Evolutionary conservation across 2,329 filamentous ascomycete genomes (phyloP), one percentile per base, ranked within the genome.

Genomic region (Curvularia sp.): DNA sequence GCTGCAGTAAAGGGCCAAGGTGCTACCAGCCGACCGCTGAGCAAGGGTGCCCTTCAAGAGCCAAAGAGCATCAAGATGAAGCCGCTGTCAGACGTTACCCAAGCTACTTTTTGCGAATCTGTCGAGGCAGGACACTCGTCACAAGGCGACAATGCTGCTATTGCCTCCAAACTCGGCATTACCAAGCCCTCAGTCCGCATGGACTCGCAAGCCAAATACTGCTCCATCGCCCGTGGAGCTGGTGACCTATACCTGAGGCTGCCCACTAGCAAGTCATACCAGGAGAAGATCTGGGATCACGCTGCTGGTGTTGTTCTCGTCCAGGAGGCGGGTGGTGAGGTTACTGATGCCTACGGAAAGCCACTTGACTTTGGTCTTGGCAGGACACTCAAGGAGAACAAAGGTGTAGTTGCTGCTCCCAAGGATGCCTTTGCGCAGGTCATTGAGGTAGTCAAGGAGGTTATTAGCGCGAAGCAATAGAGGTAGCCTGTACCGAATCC

Each of bases 231-330:
- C 34, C 86, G 95, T 63, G 95, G 95, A 45, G 93, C 93, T 5
- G 95, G 93, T 49, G 95, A 99, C 74, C 89, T 99, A 65, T 99
- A 99, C 80, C 85, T 99, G 57, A 87, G 96, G 53, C 81, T 99
- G 57, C 95, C 95, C 3, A 89, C 92, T 27, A 90, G 87, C 75
- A 90, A 89, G 68, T 89, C 89, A 53, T 99, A 99, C 80, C 88
- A 96, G 77, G 95, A 99, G 84, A 99, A 99, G 86, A 99, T 99
- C 68, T 99, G 95, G 95, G 95, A 99, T 75, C 95, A 99, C 77
- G 95, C 95, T 18, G 95, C 94, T 12, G 95, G 95, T 39, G 93
- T 97, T 71, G 80, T 99, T 58, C 93, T 99, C 66, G 95, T 98
- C 39, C 85, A 93, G 56, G 96, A 99, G 80, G 93, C 95, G 2